Conservation (phyloP, 2,329 filamentous ascomycete species). For the Sclerotinia sclerotiorum region DNA sequence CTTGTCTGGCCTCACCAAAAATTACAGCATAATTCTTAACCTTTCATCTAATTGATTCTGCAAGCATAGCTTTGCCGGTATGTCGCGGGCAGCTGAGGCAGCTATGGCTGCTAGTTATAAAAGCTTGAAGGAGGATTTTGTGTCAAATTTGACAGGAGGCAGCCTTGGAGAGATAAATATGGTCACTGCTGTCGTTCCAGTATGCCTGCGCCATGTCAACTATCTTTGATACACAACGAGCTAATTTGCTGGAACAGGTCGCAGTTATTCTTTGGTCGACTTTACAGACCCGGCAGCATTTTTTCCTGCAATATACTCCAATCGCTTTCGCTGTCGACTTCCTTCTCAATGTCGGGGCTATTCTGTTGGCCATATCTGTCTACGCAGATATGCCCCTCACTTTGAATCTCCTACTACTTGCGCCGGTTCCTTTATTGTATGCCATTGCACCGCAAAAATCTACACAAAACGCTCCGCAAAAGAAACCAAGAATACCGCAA, state of each 20-base stretch:
- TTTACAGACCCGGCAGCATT: constrained; percentile 77
- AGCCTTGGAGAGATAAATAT: constrained; percentile 81
- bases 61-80: constrained; percentile 18
- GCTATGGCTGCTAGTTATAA: constrained; percentile 68
- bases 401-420: constrained; percentile 70
- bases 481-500: constrained; percentile 51
- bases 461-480: constrained; percentile 40
- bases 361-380: constrained; percentile 81
- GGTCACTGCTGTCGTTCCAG: constrained; percentile 81
- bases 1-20: constrained; percentile 15
- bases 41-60: neutral
- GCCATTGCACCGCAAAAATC: constrained; percentile 45
- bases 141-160: constrained; percentile 85
- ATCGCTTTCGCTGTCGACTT: constrained; percentile 76
- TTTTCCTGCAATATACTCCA: constrained; percentile 74
- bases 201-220: constrained; percentile 49
- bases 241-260: constrained; percentile 52
- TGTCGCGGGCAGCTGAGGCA: constrained; percentile 40
- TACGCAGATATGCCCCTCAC: constrained; percentile 75
- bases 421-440: constrained; percentile 64
- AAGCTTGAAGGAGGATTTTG: constrained; percentile 89
- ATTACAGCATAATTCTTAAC: neutral
- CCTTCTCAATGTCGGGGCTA: constrained; percentile 77
- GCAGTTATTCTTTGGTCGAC: constrained; percentile 85
- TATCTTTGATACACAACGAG: constrained; percentile 17